Percentiles rank a stretch among this genome's conserved stretches.
Conservation (phyloP, 2,329 filamentous ascomycete species). For the Stachybotrys chlorohalonatus region DNA sequence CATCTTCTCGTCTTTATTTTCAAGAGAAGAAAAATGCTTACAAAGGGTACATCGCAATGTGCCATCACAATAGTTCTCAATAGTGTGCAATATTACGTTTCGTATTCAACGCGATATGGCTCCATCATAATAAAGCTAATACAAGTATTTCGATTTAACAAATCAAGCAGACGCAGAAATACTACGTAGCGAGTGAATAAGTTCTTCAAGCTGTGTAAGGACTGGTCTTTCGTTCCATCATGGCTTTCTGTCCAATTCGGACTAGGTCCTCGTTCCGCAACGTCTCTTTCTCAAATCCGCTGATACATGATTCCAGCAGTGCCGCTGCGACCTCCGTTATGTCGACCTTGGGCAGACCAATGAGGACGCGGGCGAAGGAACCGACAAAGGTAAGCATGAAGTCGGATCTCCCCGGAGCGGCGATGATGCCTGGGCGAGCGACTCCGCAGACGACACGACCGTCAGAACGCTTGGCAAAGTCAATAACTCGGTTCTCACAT, state of each 20-base stretch:
- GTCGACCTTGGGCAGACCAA: conserved; percentile 23
- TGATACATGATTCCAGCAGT: conserved; percentile 32
- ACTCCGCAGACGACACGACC: conserved; percentile 27
- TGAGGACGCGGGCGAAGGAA: conserved; percentile 3
- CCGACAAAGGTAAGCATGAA: conserved; percentile 1
- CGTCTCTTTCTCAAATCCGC: conserved; percentile 37
- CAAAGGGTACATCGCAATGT: no score
- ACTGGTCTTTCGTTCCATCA: neutral
- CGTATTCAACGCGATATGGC: no score
- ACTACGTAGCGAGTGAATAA: no score
- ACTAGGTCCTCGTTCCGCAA: conserved; percentile 32
- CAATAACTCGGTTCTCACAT: conserved; percentile 32
- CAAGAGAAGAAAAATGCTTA: no score
- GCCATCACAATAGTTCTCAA: no score
- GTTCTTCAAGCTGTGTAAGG: no score
- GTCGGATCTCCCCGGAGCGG: conserved; percentile 1
- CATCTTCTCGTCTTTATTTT: no score
- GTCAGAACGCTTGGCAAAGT: conserved; percentile 26
- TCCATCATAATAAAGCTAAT: no score
- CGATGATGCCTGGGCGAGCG: conserved; percentile 34
- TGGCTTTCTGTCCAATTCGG: conserved; percentile 19
- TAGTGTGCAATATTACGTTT: no score
- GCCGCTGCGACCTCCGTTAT: conserved; percentile 29
- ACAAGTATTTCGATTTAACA: no score
- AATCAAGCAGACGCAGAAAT: no score